Percentiles rank a stretch among this genome's conserved stretches.
Evolutionary conservation across 228 moss, liverwort and hornwort species (phyloP).

Genomic region (Sphagnum fallax): DNA sequence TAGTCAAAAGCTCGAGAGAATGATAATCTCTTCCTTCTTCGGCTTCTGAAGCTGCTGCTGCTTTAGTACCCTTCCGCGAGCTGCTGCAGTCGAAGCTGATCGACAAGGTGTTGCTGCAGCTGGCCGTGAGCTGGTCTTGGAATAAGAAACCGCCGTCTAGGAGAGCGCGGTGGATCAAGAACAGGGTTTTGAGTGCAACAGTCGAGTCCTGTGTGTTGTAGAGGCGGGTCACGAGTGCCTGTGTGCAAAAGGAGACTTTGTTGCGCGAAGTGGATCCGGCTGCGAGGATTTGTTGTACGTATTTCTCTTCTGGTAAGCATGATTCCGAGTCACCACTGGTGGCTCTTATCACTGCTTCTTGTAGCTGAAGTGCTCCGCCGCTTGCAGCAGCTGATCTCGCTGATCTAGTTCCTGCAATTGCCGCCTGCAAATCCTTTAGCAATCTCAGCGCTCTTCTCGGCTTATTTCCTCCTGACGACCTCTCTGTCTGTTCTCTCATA

Average conservation of each 20-base stretch:
- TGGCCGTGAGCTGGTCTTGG: constrained; percentile 33
- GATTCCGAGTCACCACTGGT: constrained; percentile 30
- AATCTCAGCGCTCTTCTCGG: constrained; percentile 20
- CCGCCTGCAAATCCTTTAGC: constrained; percentile 41
- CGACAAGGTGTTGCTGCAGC: neutral
- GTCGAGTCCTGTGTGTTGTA: constrained; percentile 38
- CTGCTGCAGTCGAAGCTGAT: too few relatives aligned
- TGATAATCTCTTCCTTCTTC: constrained; percentile 20
- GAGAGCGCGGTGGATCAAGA: constrained; percentile 37
- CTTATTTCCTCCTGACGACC: constrained; percentile 8
- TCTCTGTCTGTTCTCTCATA: too few relatives aligned
- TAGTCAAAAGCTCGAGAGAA: too few relatives aligned
- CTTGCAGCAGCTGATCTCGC: constrained; percentile 25
- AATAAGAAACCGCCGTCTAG: constrained; percentile 56
- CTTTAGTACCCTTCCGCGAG: too few relatives aligned
- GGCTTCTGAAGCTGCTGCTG: too few relatives aligned
- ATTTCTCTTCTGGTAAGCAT: constrained; percentile 34
- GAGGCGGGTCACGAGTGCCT: constrained; percentile 31
- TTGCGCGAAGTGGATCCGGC: constrained; percentile 30
- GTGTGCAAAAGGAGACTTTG: constrained; percentile 29
- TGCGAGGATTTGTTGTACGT: constrained; percentile 28
- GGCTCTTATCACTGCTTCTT: constrained; percentile 29
- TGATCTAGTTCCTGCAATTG: neutral
- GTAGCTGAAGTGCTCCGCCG: constrained; percentile 15
- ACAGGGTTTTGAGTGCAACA: constrained; percentile 49